Evolutionary conservation across 2,329 filamentous ascomycete species (phyloP).

Genomic region (Sarocladiaceae sp.): DNA sequence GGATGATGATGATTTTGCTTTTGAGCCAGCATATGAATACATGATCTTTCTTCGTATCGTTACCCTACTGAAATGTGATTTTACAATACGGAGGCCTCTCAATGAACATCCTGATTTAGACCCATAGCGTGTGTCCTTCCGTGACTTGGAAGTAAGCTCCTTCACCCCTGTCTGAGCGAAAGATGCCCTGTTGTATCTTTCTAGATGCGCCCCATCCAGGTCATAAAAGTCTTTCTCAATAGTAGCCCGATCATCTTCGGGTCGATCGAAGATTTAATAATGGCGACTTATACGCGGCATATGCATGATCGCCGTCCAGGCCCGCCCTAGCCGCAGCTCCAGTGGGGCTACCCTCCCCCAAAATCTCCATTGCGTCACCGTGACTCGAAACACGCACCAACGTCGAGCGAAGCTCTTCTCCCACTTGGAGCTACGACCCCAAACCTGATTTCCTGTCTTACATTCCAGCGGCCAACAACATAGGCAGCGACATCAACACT

Average conservation of each 20-base stretch:
- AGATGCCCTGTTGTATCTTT: too few species aligned
- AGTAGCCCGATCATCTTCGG: too few species aligned
- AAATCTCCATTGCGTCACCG: constrained; percentile 4
- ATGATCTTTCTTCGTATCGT: neutral
- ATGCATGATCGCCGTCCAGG: neutral
- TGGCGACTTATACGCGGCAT: too few species aligned
- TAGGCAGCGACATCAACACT: neutral
- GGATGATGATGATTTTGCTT: neutral
- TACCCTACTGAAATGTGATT: too few species aligned
- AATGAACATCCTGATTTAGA: too few species aligned
- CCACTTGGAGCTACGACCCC: neutral
- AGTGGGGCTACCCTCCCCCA: neutral
- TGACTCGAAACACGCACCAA: neutral
- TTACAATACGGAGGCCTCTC: too few species aligned
- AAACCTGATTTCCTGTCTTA: constrained; percentile 3
- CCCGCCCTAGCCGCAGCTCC: constrained; percentile 1
- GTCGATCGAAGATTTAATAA: too few species aligned
- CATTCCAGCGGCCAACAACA: constrained; percentile 6
- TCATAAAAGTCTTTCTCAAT: too few species aligned
- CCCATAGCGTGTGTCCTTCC: too few species aligned
- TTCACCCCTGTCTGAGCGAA: too few species aligned
- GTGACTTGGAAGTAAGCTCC: too few species aligned
- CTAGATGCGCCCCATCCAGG: too few species aligned
- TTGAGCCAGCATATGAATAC: neutral
- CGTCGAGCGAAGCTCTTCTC: neutral